A percentile compares a stretch with the other conserved stretches of the same genome.
Evolutionary conservation across 352 stramenopile genomes (phyloP).

Genomic region (Phytopythium kandeliae): DNA sequence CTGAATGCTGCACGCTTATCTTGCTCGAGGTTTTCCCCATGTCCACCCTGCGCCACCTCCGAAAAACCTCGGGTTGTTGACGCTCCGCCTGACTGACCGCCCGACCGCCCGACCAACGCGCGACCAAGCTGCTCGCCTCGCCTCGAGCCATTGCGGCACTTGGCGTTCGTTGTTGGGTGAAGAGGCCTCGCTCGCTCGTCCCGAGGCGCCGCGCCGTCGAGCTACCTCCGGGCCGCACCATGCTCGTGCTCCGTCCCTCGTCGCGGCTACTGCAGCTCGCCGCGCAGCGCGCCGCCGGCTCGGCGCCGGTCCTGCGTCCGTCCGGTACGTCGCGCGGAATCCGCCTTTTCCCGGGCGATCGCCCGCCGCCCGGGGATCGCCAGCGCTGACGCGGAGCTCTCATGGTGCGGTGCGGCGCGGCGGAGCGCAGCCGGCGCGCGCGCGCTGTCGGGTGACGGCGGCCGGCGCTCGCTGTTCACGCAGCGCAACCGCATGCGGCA

Average conservation of each 20-base stretch:
- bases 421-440: too few relatives aligned
- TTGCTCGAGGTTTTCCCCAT: background rate
- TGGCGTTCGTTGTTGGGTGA: conserved; percentile 1
- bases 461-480: conserved; percentile 69
- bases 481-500: conserved; percentile 72
- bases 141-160: too few relatives aligned
- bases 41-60: background rate
- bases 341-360: background rate
- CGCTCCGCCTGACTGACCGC: too few relatives aligned
- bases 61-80: background rate
- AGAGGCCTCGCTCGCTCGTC: too few relatives aligned
- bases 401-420: too few relatives aligned
- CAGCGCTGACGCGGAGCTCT: too few relatives aligned
- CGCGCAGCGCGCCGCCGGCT: conserved; percentile 9
- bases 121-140: too few relatives aligned
- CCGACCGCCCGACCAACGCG: too few relatives aligned
- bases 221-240: too few relatives aligned
- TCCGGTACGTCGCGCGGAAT: background rate
- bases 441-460: background rate
- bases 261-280: conserved; percentile 28
- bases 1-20: too few relatives aligned
- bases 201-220: background rate
- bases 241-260: conserved; percentile 41
- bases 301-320: conserved; percentile 3
- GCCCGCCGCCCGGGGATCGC: background rate